A percentile compares a stretch with the other conserved stretches of the same genome.
phyloP scores from a whole-genome alignment of 2,329 filamentous ascomycete genomes.

The Exophiala mesophila region DNA sequence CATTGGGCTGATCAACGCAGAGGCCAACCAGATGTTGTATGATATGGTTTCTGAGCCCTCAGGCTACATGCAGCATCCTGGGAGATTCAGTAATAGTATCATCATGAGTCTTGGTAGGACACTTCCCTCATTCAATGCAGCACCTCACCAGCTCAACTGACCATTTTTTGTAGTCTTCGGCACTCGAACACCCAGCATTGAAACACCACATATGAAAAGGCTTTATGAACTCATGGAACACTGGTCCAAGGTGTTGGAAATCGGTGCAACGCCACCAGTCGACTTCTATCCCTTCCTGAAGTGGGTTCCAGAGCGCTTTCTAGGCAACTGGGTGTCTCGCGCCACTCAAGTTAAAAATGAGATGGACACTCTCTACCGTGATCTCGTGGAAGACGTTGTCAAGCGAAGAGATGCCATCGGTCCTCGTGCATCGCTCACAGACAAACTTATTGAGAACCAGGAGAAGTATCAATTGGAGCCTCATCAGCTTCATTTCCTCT shows the following conservation, averaged over 20 bases:
- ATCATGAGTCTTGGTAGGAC: conserved; percentile 42
- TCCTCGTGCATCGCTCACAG: conserved; percentile 29
- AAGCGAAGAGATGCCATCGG: conserved; percentile 33
- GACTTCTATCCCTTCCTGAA: conserved; percentile 44
- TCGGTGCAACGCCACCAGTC: conserved; percentile 45
- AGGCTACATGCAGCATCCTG: conserved; percentile 45
- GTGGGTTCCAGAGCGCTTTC: conserved; percentile 37
- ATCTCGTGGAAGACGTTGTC: conserved; percentile 48
- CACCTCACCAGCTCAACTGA: too few species aligned
- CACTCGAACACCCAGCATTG: conserved; percentile 31
- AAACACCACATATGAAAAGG: conserved; percentile 34
- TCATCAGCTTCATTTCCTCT: conserved; percentile 25
- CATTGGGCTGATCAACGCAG: conserved; percentile 18
- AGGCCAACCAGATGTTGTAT: conserved; percentile 22
- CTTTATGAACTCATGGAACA: conserved; percentile 42
- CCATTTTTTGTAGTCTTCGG: conserved; percentile 34
- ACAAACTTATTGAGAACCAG: conserved; percentile 8
- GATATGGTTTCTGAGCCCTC: conserved; percentile 41
- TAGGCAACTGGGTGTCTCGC: conserved; percentile 37
- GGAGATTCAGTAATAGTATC: conserved; percentile 48
- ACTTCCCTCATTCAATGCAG: too few species aligned
- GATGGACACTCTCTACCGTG: conserved; percentile 27
- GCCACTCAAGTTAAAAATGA: conserved; percentile 34
- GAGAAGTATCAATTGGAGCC: conserved; percentile 10
- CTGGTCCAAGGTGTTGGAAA: conserved; percentile 43